These are phyloP conservation scores for Rhodocollybia butyracea DNA, from an alignment of 768 basidiomycete genomes.

Conservation along the genomic window DNA sequence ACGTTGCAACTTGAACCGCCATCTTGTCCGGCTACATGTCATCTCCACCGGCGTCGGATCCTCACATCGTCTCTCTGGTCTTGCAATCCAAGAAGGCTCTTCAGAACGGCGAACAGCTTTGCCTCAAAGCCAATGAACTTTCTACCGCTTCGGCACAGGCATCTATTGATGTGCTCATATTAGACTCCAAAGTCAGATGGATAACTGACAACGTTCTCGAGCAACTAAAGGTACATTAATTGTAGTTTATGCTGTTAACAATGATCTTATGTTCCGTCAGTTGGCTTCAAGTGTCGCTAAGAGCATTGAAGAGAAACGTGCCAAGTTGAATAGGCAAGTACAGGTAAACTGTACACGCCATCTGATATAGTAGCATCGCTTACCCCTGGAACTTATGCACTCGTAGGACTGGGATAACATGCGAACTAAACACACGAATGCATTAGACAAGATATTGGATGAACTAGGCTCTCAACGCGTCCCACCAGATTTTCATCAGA, in stretches of 20 bases:
- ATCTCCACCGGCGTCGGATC: slow-evolving; percentile 32
- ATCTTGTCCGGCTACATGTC: neutral
- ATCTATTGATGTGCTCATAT: slow-evolving; percentile 67
- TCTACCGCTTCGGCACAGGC: slow-evolving; percentile 66
- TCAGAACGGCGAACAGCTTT: slow-evolving; percentile 73
- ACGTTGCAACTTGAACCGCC: neutral
- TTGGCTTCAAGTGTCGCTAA: slow-evolving; percentile 72
- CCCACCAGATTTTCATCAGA: slow-evolving; percentile 74
- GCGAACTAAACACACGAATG: slow-evolving; percentile 55
- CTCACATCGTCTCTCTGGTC: slow-evolving; percentile 72
- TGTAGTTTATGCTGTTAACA: neutral
- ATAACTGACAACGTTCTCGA: slow-evolving; percentile 69
- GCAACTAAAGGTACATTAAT: slow-evolving; percentile 63
- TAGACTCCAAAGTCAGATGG: slow-evolving; percentile 82
- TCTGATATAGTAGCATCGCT: neutral
- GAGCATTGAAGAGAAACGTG: slow-evolving; percentile 69
- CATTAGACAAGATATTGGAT: slow-evolving; percentile 70
- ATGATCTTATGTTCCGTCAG: slow-evolving; percentile 29
- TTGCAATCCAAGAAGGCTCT: slow-evolving; percentile 82
- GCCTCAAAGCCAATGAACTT: slow-evolving; percentile 58
- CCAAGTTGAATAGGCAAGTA: slow-evolving; percentile 55
- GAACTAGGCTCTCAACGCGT: slow-evolving; percentile 69
- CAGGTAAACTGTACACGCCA: slow-evolving; percentile 41
- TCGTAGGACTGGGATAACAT: slow-evolving; percentile 68
- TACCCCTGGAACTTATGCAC: neutral